A percentile compares a stretch with the other conserved stretches of the same genome.
Conservation (phyloP, 495 filamentous ascomycete genomes). For the Neurospora sp. region DNA sequence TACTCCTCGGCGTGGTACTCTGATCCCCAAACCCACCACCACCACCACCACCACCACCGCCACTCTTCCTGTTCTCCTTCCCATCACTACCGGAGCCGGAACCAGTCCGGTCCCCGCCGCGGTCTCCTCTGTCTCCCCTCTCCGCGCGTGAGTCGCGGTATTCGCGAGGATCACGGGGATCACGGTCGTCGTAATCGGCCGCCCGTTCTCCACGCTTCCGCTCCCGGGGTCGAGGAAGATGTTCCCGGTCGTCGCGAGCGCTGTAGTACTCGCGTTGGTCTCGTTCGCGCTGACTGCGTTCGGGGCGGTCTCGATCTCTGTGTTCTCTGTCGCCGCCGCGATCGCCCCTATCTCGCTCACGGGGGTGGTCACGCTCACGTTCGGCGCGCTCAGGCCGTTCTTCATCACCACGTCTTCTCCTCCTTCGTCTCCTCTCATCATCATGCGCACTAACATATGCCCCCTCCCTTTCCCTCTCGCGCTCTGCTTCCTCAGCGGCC, state of each 20-base stretch:
- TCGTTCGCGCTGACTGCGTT: not conserved
- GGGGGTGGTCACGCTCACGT: slow-evolving; percentile 6
- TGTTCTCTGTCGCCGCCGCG: not conserved
- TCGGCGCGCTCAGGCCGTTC: not conserved
- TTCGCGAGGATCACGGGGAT: not conserved
- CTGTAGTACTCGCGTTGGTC: not conserved
- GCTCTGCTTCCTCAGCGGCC: slow-evolving; percentile 32
- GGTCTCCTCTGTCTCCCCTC: slow-evolving; percentile 3
- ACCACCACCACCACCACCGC: slow-evolving; percentile 16
- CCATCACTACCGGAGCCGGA: slow-evolving; percentile 35
- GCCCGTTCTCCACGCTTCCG: not conserved
- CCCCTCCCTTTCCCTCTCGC: slow-evolving; percentile 13
- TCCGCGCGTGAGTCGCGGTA: not conserved
- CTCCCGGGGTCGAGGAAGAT: not conserved
- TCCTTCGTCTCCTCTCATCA: not conserved
- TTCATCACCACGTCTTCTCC: not conserved
- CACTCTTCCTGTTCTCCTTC: slow-evolving; percentile 24
- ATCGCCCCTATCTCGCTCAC: not conserved
- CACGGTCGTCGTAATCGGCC: not conserved
- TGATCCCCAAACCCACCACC: slow-evolving; percentile 28
- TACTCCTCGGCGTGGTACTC: slow-evolving; percentile 36
- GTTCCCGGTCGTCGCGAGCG: not conserved
- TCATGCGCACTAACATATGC: not conserved
- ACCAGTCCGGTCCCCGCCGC: slow-evolving; percentile 22
- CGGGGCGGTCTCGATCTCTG: slow-evolving; percentile 10